Evolutionary conservation across 768 basidiomycete genomes (phyloP).

Genomic region (Hirschioporus abietinus): DNA sequence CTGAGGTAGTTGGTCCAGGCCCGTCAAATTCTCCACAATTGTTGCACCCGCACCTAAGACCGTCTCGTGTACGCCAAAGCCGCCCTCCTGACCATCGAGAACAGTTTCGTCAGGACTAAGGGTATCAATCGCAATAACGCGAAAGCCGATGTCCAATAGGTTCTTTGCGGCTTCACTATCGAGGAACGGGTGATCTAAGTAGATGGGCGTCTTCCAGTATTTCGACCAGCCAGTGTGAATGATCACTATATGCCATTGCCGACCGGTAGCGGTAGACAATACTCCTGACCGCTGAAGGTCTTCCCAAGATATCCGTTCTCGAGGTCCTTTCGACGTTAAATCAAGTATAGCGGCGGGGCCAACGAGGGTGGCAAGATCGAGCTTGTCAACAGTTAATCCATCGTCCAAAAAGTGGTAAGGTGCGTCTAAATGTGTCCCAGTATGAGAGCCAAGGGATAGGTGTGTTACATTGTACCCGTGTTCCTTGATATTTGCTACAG

Average conservation of each 20-base stretch:
- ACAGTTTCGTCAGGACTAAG: slow-evolving; percentile 64
- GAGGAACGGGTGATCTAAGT: slow-evolving; percentile 64
- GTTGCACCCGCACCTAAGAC: slow-evolving; percentile 57
- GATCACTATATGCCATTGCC: slow-evolving; percentile 41
- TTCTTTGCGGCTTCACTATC: slow-evolving; percentile 43
- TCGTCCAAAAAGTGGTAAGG: slow-evolving; percentile 64
- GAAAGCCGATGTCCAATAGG: slow-evolving; percentile 46
- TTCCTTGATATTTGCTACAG: slow-evolving; percentile 32
- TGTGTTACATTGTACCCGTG: slow-evolving; percentile 48
- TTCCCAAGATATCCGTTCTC: slow-evolving; percentile 53
- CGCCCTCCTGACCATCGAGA: slow-evolving; percentile 27
- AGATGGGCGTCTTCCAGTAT: slow-evolving; percentile 43
- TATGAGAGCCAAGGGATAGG: slow-evolving; percentile 60
- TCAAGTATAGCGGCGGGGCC: slow-evolving; percentile 54
- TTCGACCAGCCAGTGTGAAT: slow-evolving; percentile 67
- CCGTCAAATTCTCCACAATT: slow-evolving; percentile 68
- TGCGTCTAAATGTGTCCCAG: slow-evolving; percentile 77
- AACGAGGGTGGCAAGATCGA: slow-evolving; percentile 49
- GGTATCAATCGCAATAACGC: slow-evolving; percentile 57
- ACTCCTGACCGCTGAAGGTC: slow-evolving; percentile 30
- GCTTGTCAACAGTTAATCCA: slow-evolving; percentile 52
- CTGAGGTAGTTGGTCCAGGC: slow-evolving; percentile 37
- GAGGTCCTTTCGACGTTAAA: slow-evolving; percentile 36
- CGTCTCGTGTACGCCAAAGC: slow-evolving; percentile 51
- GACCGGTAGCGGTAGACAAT: background rate